Percentiles rank a stretch among this genome's conserved stretches.
These are phyloP conservation scores for Hypoxylon fuscum DNA, from an alignment of 495 filamentous ascomycete species.

Conservation along the genomic window DNA sequence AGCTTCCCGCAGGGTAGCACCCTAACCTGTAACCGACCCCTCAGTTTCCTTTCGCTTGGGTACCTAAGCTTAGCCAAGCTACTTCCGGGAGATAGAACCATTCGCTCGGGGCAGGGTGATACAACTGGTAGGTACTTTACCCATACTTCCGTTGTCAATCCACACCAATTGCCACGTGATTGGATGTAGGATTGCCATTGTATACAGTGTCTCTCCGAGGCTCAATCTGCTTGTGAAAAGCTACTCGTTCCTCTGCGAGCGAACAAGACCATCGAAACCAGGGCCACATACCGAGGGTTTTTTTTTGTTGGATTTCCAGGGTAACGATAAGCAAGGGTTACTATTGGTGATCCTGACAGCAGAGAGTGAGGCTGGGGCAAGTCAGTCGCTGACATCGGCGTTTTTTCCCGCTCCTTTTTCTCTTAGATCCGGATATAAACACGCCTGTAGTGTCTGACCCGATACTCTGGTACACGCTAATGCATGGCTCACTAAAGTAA, in stretches of 20 bases:
- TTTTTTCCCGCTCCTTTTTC: conserved; percentile 36
- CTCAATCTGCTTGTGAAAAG: conserved; percentile 13
- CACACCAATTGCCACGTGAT: conserved; percentile 32
- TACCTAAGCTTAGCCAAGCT: conserved; percentile 30
- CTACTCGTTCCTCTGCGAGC: conserved; percentile 3
- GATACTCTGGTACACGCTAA: conserved; percentile 52
- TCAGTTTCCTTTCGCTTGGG: conserved; percentile 36
- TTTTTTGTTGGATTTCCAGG: too few species aligned
- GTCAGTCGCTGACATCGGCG: conserved; percentile 29
- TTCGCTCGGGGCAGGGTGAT: conserved; percentile 35
- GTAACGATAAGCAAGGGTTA: conserved; percentile 31
- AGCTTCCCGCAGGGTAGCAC: conserved; percentile 37
- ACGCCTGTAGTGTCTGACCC: conserved; percentile 46
- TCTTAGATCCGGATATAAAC: conserved; percentile 40
- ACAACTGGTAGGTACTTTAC: too few species aligned
- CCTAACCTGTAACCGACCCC: conserved; percentile 37
- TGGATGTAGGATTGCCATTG: background rate
- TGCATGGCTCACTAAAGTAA: conserved; percentile 48
- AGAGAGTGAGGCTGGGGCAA: conserved; percentile 38
- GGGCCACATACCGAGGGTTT: conserved; percentile 14
- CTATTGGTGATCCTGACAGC: conserved; percentile 34
- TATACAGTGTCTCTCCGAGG: conserved; percentile 10
- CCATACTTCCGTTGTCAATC: conserved; percentile 9
- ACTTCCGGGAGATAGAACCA: conserved; percentile 38
- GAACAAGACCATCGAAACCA: conserved; percentile 13